These are phyloP conservation scores for Pichia sp. DNA, from an alignment of 1,139 yeast species.

Conservation along the genomic window DNA sequence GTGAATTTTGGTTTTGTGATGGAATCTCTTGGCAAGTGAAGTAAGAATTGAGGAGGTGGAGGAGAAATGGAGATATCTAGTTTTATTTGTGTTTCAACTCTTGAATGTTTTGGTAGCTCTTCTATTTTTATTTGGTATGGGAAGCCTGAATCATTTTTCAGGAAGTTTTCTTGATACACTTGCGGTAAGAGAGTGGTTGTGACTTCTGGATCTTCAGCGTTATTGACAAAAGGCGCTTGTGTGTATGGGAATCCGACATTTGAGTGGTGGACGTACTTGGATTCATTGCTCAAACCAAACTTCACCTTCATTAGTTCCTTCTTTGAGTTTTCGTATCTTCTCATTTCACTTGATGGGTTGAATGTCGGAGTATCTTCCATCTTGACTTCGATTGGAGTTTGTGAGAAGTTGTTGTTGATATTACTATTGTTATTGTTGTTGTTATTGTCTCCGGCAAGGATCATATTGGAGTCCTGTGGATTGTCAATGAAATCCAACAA, in stretches of 20 bases:
- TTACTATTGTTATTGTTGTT: not conserved
- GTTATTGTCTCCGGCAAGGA: conserved; percentile 13
- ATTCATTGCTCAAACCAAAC: conserved; percentile 42
- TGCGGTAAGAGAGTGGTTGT: conserved; percentile 31
- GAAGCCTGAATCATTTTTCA: conserved; percentile 36
- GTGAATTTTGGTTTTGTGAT: conserved; percentile 85
- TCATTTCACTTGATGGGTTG: conserved; percentile 28
- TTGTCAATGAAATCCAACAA: conserved; percentile 46
- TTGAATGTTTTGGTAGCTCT: conserved; percentile 72
- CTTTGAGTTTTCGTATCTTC: conserved; percentile 48
- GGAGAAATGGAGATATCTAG: conserved; percentile 66
- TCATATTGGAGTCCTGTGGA: conserved; percentile 33
- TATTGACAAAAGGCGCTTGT: conserved; percentile 6
- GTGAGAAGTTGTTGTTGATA: no score
- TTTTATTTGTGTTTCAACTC: conserved; percentile 96
- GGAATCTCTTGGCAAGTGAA: conserved; percentile 83
- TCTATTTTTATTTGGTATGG: conserved; percentile 60
- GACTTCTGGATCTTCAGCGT: conserved; percentile 23
- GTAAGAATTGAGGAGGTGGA: conserved; percentile 64
- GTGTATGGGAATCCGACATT: conserved; percentile 18
- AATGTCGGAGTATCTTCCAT: not conserved
- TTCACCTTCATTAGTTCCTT: conserved; percentile 53
- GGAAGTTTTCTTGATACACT: conserved; percentile 31
- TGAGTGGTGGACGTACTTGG: conserved; percentile 15
- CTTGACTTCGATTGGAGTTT: not conserved